Conservation (phyloP, 768 basidiomycete species). For the Russula sp. region DNA sequence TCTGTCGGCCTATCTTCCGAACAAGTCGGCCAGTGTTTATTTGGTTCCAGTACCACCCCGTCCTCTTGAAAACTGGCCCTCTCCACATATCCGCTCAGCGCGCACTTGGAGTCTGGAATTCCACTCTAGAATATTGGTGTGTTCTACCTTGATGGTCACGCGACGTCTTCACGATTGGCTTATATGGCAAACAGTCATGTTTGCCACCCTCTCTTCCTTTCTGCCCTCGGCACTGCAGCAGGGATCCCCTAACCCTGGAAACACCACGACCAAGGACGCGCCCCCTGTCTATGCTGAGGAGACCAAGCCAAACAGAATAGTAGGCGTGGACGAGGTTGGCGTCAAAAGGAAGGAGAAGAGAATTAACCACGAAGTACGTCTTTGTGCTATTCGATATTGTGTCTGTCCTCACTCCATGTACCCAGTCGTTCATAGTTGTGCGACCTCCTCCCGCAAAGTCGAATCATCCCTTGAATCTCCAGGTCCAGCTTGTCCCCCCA, state of each 20-base stretch:
- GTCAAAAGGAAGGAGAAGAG: conserved; percentile 43
- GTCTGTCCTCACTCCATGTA: not conserved
- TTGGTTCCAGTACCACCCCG: not conserved
- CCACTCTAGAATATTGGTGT: not conserved
- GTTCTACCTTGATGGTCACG: not conserved
- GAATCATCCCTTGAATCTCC: conserved; percentile 86
- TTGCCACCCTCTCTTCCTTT: conserved; percentile 20
- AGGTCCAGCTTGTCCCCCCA: conserved; percentile 86
- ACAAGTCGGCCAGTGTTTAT: not conserved
- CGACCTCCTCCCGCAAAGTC: conserved; percentile 79
- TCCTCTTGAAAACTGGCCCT: conserved; percentile 7
- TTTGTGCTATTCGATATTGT: conserved; percentile 13
- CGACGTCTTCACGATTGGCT: not conserved
- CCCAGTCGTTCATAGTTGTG: conserved; percentile 85
- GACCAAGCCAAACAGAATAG: not conserved
- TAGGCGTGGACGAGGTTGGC: conserved; percentile 30
- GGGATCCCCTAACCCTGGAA: conserved; percentile 17
- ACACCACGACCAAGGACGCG: not conserved
- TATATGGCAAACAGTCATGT: conserved; percentile 14
- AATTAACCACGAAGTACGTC: conserved; percentile 43
- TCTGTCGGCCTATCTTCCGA: not conserved
- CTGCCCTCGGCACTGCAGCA: conserved; percentile 19
- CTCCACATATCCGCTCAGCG: not conserved
- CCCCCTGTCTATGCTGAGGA: not conserved
- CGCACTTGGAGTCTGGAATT: not conserved